These are phyloP conservation scores for Arabidopsis arenosa DNA, from an alignment of 345 rosid genomes.

Conservation along the genomic window DNA sequence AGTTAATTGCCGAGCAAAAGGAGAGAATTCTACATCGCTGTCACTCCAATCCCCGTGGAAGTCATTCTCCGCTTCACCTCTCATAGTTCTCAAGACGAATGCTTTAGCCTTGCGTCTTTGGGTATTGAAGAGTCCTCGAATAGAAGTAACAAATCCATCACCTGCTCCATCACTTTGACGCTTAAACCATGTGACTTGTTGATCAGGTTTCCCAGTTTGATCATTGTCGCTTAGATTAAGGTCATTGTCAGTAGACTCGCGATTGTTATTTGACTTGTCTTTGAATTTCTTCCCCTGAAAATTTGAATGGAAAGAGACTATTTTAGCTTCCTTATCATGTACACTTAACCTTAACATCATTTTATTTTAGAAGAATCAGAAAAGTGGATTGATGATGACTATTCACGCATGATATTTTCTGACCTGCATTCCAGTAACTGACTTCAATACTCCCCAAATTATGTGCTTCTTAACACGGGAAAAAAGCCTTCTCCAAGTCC, in stretches of 20 bases:
- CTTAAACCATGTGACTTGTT: slow-evolving; percentile 73
- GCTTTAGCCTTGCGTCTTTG: slow-evolving; percentile 94
- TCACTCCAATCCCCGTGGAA: slow-evolving; percentile 95
- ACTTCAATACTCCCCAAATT: slow-evolving; percentile 97
- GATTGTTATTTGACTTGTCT: slow-evolving; percentile 73
- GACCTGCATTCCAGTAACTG: slow-evolving; percentile 99
- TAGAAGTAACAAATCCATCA: slow-evolving; percentile 93
- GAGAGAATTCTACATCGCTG: slow-evolving; percentile 83
- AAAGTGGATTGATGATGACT: not conserved
- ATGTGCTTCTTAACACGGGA: slow-evolving; percentile 98
- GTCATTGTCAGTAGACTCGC: slow-evolving; percentile 71
- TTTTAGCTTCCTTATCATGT: not conserved
- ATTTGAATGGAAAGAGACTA: slow-evolving; percentile 4
- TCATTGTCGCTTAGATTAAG: slow-evolving; percentile 84
- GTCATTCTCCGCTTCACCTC: slow-evolving; percentile 92
- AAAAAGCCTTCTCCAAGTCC: slow-evolving; percentile 97
- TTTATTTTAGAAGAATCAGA: not conserved
- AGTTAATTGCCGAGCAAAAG: slow-evolving; percentile 88
- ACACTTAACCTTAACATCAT: not conserved
- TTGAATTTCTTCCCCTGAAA: slow-evolving; percentile 93
- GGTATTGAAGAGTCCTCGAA: slow-evolving; percentile 87
- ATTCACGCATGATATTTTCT: slow-evolving; percentile 14
- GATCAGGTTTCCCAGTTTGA: slow-evolving; percentile 67
- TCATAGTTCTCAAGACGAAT: slow-evolving; percentile 91
- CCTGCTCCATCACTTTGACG: slow-evolving; percentile 96